Conservation (phyloP, 2,329 filamentous ascomycete species). For the Alternaria sp. region DNA sequence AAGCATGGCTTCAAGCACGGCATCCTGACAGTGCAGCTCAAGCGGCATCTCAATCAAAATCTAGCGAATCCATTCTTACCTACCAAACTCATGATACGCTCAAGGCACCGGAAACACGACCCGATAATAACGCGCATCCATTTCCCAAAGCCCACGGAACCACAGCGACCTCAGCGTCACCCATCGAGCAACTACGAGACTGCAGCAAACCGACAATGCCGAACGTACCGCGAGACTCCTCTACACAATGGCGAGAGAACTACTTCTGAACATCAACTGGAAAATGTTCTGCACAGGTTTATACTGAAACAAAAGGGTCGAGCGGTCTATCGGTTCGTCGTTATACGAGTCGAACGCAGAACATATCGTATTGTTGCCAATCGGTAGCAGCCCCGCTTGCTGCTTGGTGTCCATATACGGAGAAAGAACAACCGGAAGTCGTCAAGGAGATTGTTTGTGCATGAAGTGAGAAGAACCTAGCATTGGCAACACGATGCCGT, state of each 20-base stretch:
- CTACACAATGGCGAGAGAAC: constrained; percentile 6
- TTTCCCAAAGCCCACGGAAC: neutral
- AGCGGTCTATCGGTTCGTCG: too few species aligned
- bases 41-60: constrained; percentile 1
- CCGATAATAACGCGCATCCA: neutral
- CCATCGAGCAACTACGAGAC: neutral
- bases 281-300: neutral
- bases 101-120: neutral
- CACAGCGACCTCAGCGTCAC: neutral
- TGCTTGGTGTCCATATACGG: neutral
- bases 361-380: neutral
- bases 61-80: neutral
- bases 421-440: neutral
- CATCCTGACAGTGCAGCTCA: constrained; percentile 11
- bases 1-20: constrained; percentile 31
- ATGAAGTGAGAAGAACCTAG: neutral
- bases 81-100: neutral
- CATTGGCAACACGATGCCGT: neutral
- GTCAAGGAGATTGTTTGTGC: neutral
- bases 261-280: constrained; percentile 1
- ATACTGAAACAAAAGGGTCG: neutral
- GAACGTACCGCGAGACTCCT: neutral
- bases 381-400: neutral
- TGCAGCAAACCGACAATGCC: constrained; percentile 7
- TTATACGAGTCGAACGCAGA: neutral